These are phyloP conservation scores for Starmerella gropengiesseri DNA, from an alignment of 805 yeast genomes.

Conservation along the genomic window DNA sequence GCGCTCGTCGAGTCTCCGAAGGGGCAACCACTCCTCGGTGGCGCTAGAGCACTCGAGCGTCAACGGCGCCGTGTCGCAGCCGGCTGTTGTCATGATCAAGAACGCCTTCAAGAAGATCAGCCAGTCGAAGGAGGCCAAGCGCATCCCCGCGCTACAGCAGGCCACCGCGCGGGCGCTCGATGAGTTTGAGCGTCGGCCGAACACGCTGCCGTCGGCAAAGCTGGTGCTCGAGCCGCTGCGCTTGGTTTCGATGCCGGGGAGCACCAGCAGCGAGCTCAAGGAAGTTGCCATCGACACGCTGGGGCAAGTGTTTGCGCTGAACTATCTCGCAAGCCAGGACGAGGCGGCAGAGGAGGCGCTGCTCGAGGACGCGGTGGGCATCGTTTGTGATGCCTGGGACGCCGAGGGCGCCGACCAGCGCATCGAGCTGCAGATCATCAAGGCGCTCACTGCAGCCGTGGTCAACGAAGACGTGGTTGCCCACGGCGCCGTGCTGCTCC, in stretches of 20 bases:
- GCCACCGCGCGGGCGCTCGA: slow-evolving; percentile 31
- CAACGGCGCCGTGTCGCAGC: slow-evolving; percentile 21
- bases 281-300: slow-evolving; percentile 71
- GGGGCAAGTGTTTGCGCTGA: slow-evolving; percentile 80
- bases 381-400: slow-evolving; percentile 73
- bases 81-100: slow-evolving; percentile 39
- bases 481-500: slow-evolving; percentile 79
- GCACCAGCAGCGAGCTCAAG: slow-evolving; percentile 52
- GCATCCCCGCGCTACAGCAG: slow-evolving; percentile 32
- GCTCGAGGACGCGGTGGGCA: slow-evolving; percentile 73
- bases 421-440: slow-evolving; percentile 83
- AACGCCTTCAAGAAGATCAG: slow-evolving; percentile 49
- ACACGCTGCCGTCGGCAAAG: slow-evolving; percentile 35
- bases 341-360: slow-evolving; percentile 34
- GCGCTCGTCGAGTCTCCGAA: slow-evolving; percentile 16
- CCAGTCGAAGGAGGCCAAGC: slow-evolving; percentile 49
- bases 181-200: slow-evolving; percentile 24
- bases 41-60: slow-evolving; percentile 21
- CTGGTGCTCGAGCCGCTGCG: slow-evolving; percentile 71
- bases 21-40: slow-evolving; percentile 13
- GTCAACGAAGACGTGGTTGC: slow-evolving; percentile 70
- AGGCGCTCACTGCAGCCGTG: slow-evolving; percentile 83
- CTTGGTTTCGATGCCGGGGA: slow-evolving; percentile 50
- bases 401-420: slow-evolving; percentile 87
- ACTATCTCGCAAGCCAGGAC: slow-evolving; percentile 44